Percentiles rank a stretch among this genome's conserved stretches.
phyloP scores from a whole-genome alignment of 2,329 filamentous ascomycete genomes.

The Trichoderma sp. region DNA sequence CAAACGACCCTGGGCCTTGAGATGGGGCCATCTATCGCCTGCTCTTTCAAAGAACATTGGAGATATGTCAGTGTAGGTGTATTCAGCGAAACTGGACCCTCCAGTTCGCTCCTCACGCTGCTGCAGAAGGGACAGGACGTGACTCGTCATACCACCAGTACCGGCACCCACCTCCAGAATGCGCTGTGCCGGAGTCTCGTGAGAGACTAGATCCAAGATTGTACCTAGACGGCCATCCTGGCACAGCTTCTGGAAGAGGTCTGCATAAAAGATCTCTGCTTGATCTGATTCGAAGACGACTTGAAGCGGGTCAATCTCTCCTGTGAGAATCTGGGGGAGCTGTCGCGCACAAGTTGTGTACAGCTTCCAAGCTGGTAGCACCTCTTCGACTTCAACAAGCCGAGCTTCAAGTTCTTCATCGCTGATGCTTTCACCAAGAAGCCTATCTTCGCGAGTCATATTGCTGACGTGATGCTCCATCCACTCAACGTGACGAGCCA shows the following conservation, averaged over 20 bases:
- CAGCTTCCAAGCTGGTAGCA: slow-evolving; percentile 5
- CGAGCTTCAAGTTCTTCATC: neutral
- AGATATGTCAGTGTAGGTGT: slow-evolving; percentile 33
- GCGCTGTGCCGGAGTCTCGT: slow-evolving; percentile 42
- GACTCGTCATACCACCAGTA: slow-evolving; percentile 43
- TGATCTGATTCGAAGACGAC: slow-evolving; percentile 44
- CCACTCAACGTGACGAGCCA: slow-evolving; percentile 12
- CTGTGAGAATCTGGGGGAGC: slow-evolving; percentile 39
- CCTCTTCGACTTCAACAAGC: neutral
- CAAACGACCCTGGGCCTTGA: slow-evolving; percentile 11
- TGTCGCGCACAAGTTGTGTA: slow-evolving; percentile 24
- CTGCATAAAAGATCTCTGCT: slow-evolving; percentile 42
- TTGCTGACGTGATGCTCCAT: slow-evolving; percentile 3
- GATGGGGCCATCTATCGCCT: slow-evolving; percentile 24
- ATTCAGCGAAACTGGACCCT: slow-evolving; percentile 36
- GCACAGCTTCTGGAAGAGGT: slow-evolving; percentile 38
- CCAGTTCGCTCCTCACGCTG: slow-evolving; percentile 32
- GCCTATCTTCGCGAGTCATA: neutral
- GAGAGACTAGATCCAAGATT: slow-evolving; percentile 29
- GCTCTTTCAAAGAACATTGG: slow-evolving; percentile 31
- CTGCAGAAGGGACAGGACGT: slow-evolving; percentile 35
- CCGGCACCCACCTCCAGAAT: slow-evolving; percentile 49
- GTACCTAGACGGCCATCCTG: neutral
- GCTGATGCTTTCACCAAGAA: slow-evolving; percentile 1
- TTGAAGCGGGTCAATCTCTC: slow-evolving; percentile 42